Base-by-base conservation (phyloP, 169 alveolate genomes). In the Plasmodium malariae region DNA sequence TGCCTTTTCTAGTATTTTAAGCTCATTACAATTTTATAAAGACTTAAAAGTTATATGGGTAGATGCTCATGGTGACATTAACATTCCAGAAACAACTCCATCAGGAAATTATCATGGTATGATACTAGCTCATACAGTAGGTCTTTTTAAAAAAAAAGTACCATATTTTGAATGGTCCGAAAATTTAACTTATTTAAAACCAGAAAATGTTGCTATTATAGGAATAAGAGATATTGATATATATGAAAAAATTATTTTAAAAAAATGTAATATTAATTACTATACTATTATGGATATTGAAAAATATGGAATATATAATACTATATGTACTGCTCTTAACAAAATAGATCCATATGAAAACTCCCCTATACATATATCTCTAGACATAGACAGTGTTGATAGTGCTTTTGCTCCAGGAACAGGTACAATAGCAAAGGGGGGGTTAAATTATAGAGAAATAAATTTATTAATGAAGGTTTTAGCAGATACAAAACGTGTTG, bases 1-100 rank as follows among this genome's bases (percentile, higher is more conserved):
- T 9, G 96, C 95, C 17, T 91, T 87, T 32, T 91, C 95, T 5
- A 87, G 95, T 19, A 74, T 94, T 32, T 32, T 78, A 24, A 93
- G 93, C 4, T 32, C 88, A 26, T 62, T 86, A 63, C 83, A 87
- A 30, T 76, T 57, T 11, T 83, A 68, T 57, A 80, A 85, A n/a
- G 59, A 92, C n/a, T 49, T 88, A 21, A 92, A 76, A 60, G 89
- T 94, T 3, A 45, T 94, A 14, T 94, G 96, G 96, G 67, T 94
- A 6, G 96, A 94, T 87, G 96, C 96, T 19, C 96, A 94, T 83
- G 93, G 92, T 0, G 96, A 94, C 55, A 85, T 88, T 28, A 92
- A 92, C 74, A 74, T 90, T n/a, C 95, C 95, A 4, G 92, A 45
- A n/a, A 89, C 94, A 6, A 55, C 95, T 7, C 94, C 95, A 11